Conservation (phyloP, 2,329 filamentous ascomycete genomes). For the Mycosphaerelloides madeirae region DNA sequence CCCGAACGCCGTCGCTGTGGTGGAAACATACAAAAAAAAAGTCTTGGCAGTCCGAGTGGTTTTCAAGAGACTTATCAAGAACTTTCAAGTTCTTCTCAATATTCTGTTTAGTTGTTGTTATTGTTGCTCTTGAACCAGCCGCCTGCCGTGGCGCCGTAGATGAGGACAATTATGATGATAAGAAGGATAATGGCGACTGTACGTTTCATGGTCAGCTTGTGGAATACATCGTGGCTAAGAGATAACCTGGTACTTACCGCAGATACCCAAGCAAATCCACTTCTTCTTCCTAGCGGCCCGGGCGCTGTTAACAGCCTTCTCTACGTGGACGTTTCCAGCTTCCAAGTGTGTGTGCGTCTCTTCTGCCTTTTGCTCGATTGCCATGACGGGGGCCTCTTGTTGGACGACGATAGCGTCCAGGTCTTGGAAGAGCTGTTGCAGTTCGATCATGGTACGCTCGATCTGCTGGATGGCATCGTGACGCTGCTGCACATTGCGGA, state of each 20-base stretch:
- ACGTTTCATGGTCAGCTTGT: constrained; percentile 4
- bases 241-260: constrained; percentile 41
- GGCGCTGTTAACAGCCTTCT: constrained; percentile 75
- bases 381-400: constrained; percentile 73
- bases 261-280: constrained; percentile 87
- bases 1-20: constrained; percentile 2
- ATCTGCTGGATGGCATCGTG: constrained; percentile 89
- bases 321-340: constrained; percentile 79
- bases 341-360: constrained; percentile 79
- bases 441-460: constrained; percentile 80
- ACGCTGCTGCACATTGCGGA: constrained; percentile 74
- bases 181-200: constrained; percentile 30
- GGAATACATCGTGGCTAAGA: constrained; percentile 22
- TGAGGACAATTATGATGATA: constrained; percentile 38
- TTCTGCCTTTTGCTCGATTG: constrained; percentile 83
- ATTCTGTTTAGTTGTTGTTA: constrained; percentile 14
- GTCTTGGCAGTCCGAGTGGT: background rate
- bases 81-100: background rate
- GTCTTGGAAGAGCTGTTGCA: constrained; percentile 83
- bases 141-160: constrained; percentile 25
- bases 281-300: constrained; percentile 83
- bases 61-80: background rate
- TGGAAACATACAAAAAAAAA: constrained; percentile 1
- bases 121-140: constrained; percentile 24
- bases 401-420: constrained; percentile 80